Conservation (phyloP, 768 basidiomycete species). For the Myochromella boudieri region DNA sequence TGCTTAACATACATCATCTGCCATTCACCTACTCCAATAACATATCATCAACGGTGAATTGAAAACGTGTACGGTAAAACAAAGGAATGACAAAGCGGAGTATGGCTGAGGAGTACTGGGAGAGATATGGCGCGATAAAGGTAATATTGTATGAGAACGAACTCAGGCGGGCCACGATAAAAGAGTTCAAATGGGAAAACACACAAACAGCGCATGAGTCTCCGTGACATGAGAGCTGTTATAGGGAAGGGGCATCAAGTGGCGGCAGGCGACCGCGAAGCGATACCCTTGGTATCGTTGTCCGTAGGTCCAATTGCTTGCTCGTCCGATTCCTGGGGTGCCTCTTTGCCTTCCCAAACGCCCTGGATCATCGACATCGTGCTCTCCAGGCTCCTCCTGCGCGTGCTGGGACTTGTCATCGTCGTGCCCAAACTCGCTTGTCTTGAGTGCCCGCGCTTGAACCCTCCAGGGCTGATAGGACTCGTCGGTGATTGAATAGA, state of each 20-base stretch:
- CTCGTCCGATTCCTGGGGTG: conserved; percentile 39
- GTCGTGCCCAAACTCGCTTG: conserved; percentile 91
- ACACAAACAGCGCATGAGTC: no score
- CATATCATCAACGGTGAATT: background rate
- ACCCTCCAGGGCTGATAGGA: conserved; percentile 43
- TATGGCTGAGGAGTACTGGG: background rate
- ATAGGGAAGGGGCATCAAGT: no score
- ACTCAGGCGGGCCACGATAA: no score
- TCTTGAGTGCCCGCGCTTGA: conserved; percentile 71
- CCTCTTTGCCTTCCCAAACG: conserved; percentile 76
- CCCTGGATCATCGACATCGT: conserved; percentile 95
- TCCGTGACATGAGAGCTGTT: no score
- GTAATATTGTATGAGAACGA: no score
- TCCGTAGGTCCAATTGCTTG: conserved; percentile 32
- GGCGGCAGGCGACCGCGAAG: no score
- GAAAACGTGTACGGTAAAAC: conserved; percentile 1
- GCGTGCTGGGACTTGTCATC: conserved; percentile 90
- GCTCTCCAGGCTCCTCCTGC: conserved; percentile 90
- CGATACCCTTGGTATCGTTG: no score
- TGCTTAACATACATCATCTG: no score
- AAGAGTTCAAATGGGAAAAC: no score
- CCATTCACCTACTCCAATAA: background rate
- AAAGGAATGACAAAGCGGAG: background rate
- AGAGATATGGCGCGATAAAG: background rate
- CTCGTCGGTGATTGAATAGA: conserved; percentile 33